Percentiles rank a stretch among this genome's conserved stretches.
These are phyloP conservation scores for Chaetomiaceae sp. DNA, from an alignment of 2,329 filamentous ascomycete genomes.

Conservation along the genomic window DNA sequence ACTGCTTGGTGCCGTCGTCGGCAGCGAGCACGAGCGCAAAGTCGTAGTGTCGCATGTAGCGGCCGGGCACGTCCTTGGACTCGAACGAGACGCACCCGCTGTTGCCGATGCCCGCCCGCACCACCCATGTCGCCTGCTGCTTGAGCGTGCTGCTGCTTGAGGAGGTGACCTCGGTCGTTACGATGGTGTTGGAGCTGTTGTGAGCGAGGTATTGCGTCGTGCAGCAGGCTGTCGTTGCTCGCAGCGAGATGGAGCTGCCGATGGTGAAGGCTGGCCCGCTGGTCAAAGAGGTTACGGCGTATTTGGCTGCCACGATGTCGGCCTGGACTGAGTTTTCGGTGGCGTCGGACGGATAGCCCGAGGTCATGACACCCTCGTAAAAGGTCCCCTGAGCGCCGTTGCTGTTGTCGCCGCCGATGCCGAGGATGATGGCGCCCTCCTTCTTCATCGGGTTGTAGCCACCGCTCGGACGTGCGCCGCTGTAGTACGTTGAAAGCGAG, in stretches of 20 bases:
- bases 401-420: slow-evolving; percentile 66
- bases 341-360: slow-evolving; percentile 55
- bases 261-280: slow-evolving; percentile 21
- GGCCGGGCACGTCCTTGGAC: slow-evolving; percentile 52
- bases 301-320: slow-evolving; percentile 55
- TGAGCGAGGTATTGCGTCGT: slow-evolving; percentile 52
- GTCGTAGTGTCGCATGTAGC: slow-evolving; percentile 52
- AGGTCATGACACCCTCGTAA: slow-evolving; percentile 62
- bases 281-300: slow-evolving; percentile 43
- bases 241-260: slow-evolving; percentile 31
- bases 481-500: slow-evolving; percentile 54
- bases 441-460: slow-evolving; percentile 61
- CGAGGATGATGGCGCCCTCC: slow-evolving; percentile 62
- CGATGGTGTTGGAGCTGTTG: slow-evolving; percentile 40
- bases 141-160: slow-evolving; percentile 47
- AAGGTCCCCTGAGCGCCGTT: slow-evolving; percentile 56
- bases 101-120: slow-evolving; percentile 51
- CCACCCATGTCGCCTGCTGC: slow-evolving; percentile 48
- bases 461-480: slow-evolving; percentile 45
- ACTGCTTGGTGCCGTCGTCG: slow-evolving; percentile 51
- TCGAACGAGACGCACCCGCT: slow-evolving; percentile 58
- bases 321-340: slow-evolving; percentile 56
- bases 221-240: slow-evolving; percentile 50
- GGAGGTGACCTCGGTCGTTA: slow-evolving; percentile 47
- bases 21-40: slow-evolving; percentile 47